Evolutionary conservation across 2,329 filamentous ascomycete species (phyloP).

Genomic region (Orbilia quercus): DNA sequence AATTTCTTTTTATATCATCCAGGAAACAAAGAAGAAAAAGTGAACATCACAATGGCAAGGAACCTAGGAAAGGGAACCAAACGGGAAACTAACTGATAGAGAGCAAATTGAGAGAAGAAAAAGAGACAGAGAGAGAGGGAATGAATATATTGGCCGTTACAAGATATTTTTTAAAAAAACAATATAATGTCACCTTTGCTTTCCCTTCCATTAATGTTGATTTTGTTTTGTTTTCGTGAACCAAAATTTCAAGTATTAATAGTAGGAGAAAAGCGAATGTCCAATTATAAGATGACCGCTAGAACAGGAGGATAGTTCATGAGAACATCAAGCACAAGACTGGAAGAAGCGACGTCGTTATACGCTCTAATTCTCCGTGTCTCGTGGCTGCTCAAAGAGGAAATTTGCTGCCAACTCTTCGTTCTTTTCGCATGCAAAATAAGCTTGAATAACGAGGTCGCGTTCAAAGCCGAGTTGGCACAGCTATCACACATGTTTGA

Average conservation of each 20-base stretch:
- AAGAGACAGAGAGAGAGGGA: slow-evolving; percentile 23
- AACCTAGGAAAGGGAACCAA: slow-evolving; percentile 12
- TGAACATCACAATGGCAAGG: too few relatives aligned
- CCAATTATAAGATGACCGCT: slow-evolving; percentile 52
- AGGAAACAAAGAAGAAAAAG: slow-evolving; percentile 28
- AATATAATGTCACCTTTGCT: not conserved
- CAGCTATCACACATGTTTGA: slow-evolving; percentile 68
- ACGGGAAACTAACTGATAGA: slow-evolving; percentile 7
- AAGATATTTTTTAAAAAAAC: too few relatives aligned
- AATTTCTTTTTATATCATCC: not conserved
- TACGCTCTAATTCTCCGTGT: slow-evolving; percentile 75
- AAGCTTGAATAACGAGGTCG: slow-evolving; percentile 94
- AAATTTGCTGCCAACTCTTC: slow-evolving; percentile 98
- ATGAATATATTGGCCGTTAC: not conserved
- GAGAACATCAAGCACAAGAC: slow-evolving; percentile 26
- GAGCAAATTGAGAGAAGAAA: slow-evolving; percentile 24
- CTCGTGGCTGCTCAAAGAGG: slow-evolving; percentile 83
- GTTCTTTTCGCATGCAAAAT: slow-evolving; percentile 99
- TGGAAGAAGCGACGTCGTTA: slow-evolving; percentile 3
- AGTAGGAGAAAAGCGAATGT: slow-evolving; percentile 49
- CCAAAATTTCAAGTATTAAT: slow-evolving; percentile 41
- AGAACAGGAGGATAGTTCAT: slow-evolving; percentile 54
- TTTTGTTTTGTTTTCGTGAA: slow-evolving; percentile 31
- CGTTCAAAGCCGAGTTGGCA: slow-evolving; percentile 93
- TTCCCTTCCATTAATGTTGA: slow-evolving; percentile 30